Base-by-base conservation (phyloP, 768 basidiomycete genomes). In the Cystoderma amianthinum region DNA sequence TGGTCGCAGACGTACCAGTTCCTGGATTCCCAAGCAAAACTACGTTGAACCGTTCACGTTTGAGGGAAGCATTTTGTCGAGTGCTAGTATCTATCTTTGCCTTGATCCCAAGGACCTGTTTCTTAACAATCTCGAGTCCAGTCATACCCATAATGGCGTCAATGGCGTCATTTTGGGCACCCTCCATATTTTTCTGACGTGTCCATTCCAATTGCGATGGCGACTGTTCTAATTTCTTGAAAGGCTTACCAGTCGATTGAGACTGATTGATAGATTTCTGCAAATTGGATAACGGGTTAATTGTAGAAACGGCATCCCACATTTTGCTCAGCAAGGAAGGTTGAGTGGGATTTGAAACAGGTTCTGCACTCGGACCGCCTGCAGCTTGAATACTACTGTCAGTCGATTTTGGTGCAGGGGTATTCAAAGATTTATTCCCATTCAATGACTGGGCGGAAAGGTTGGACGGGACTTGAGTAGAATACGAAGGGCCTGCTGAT, bases 21-120 rank as follows among this genome's bases (percentile, higher is more conserved):
- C 83, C 83, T 3, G 83, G 84, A 50, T 86, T 86, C 11, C 83
- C 83, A 0, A 82, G 69, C 10, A 86, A 60, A 10, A 67, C 70
- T 15, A 74, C 66, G 53, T 85, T 83, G 52, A 80, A 74, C 0
- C 82, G 63, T 40, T 84, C 80, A 20, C 68, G 64, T 18, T 71
- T 65, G 11, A 79, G 45, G 4, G 78, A 67, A 0, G 67, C 58
- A 12, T 63, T 64, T 57, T 85, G 83, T 5, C 82, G 68, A n/a
- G 53, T 59, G 20, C 65, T 61, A 0, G 65, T 59, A 15, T 82
- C 80, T 7, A 86, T 71, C 48, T 73, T 78, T 10, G 60, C 71
- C 44, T 80, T 76, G 46, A 84, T 77, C 1, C 52, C 48, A n/a
- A 86, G 64, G 9, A 84, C 64, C 44, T 81, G 62, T 5, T 45